A percentile compares a stretch with the other conserved stretches of the same genome.
Evolutionary conservation across 2,329 filamentous ascomycete genomes (phyloP).

Genomic region (Aaosphaeria arxii): DNA sequence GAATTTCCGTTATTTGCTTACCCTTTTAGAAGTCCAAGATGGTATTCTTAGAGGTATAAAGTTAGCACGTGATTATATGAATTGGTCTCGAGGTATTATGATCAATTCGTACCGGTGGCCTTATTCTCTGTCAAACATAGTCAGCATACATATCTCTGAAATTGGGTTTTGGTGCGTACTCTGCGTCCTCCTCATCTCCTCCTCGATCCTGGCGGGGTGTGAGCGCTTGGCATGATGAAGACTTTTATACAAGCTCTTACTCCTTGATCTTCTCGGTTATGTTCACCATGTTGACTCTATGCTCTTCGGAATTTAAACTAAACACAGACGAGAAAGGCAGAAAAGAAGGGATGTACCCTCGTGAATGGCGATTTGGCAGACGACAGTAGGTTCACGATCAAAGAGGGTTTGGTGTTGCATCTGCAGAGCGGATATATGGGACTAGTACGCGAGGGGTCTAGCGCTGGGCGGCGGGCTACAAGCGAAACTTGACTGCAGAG

Average conservation of each 20-base stretch:
- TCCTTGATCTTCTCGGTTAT: conserved; percentile 99
- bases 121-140: conserved; percentile 75
- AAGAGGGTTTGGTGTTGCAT: too few relatives aligned
- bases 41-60: conserved; percentile 70
- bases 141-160: conserved; percentile 20
- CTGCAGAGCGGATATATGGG: too few relatives aligned
- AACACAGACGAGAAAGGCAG: too few relatives aligned
- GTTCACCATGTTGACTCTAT: conserved; percentile 75
- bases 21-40: conserved; percentile 97
- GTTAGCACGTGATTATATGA: conserved; percentile 31
- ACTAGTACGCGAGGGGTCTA: too few relatives aligned
- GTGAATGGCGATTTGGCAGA: too few relatives aligned
- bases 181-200: conserved; percentile 98
- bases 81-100: conserved; percentile 2
- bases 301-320: too few relatives aligned
- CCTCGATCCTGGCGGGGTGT: conserved; percentile 75
- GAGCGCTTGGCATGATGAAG: conserved; percentile 25
- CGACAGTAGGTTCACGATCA: too few relatives aligned
- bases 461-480: too few relatives aligned
- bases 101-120: conserved; percentile 73
- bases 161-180: conserved; percentile 58
- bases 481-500: too few relatives aligned
- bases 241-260: conserved; percentile 51
- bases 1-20: conserved; percentile 33
- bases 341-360: too few relatives aligned